Evolutionary conservation across 2,329 filamentous ascomycete genomes (phyloP).

Genomic region (Colletotrichum spinosum): DNA sequence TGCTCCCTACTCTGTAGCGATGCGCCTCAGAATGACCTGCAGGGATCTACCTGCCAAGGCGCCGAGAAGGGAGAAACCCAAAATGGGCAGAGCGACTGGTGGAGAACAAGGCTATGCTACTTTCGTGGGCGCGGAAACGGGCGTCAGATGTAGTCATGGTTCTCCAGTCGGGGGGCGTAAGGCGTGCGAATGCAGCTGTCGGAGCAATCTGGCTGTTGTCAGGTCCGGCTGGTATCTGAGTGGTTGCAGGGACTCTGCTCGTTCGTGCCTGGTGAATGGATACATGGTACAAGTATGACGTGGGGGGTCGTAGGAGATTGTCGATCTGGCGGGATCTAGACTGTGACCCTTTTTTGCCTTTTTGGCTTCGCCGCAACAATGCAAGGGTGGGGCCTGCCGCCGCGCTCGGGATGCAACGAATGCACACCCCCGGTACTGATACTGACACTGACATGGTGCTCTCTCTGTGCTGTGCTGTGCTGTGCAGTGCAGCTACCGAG

Average conservation of each 20-base stretch:
- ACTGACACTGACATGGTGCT: too few relatives aligned
- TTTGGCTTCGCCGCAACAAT: slow-evolving; percentile 35
- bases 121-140: slow-evolving; percentile 14
- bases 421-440: too few relatives aligned
- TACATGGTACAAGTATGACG: slow-evolving; percentile 15
- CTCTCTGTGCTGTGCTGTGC: too few relatives aligned
- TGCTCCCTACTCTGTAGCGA: too few relatives aligned
- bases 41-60: slow-evolving; percentile 20
- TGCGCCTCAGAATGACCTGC: slow-evolving; percentile 6
- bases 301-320: slow-evolving; percentile 18
- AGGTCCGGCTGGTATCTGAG: background rate
- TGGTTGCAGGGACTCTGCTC: slow-evolving; percentile 32
- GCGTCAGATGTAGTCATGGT: slow-evolving; percentile 19
- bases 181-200: background rate
- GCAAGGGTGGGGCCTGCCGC: slow-evolving; percentile 31
- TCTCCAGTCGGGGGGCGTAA: slow-evolving; percentile 18
- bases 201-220: background rate
- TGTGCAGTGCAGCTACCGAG: too few relatives aligned
- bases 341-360: slow-evolving; percentile 22
- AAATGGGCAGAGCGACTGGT: slow-evolving; percentile 12
- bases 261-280: slow-evolving; percentile 23
- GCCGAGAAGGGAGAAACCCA: slow-evolving; percentile 23
- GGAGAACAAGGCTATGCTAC: slow-evolving; percentile 26
- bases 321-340: slow-evolving; percentile 30
- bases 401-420: slow-evolving; percentile 23